Evolutionary conservation across 345 rosid species (phyloP).

Genomic region (Ceriops tagal): DNA sequence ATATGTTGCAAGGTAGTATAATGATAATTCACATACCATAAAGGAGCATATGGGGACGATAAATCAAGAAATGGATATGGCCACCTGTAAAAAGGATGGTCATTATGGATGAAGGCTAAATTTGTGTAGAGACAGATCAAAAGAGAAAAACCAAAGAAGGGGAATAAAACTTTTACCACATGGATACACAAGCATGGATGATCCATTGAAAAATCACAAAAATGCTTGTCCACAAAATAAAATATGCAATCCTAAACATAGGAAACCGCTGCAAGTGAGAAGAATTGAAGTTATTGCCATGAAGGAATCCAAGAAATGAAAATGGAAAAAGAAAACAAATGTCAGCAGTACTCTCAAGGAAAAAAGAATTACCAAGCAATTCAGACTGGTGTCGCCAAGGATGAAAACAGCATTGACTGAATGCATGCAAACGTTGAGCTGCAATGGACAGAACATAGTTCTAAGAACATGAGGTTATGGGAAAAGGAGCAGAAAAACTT

Average conservation of each 20-base stretch:
- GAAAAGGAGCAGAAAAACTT: not conserved
- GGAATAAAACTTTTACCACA: constrained; percentile 47
- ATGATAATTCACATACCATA: constrained; percentile 53
- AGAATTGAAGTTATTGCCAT: not conserved
- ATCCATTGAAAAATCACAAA: constrained; percentile 90
- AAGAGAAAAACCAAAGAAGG: not conserved
- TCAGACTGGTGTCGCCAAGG: constrained; percentile 66
- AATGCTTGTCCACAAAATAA: constrained; percentile 58
- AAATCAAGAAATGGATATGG: constrained; percentile 89
- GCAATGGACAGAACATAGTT: constrained; percentile 29
- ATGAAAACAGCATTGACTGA: constrained; percentile 75
- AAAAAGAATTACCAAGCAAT: constrained; percentile 56
- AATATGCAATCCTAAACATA: constrained; percentile 70
- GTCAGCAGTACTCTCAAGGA: not conserved
- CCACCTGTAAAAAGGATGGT: constrained; percentile 56
- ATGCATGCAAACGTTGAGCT: constrained; percentile 77
- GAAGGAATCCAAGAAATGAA: not conserved
- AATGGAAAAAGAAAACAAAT: not conserved
- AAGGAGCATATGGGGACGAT: constrained; percentile 62
- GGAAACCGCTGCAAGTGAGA: constrained; percentile 68
- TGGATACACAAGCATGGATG: constrained; percentile 69
- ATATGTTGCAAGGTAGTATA: not conserved
- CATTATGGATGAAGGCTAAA: constrained; percentile 9
- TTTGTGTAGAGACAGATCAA: not conserved
- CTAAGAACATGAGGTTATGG: not conserved